Evolutionary conservation across 495 filamentous ascomycete genomes (phyloP).

Genomic region (Daldinia concentrica): DNA sequence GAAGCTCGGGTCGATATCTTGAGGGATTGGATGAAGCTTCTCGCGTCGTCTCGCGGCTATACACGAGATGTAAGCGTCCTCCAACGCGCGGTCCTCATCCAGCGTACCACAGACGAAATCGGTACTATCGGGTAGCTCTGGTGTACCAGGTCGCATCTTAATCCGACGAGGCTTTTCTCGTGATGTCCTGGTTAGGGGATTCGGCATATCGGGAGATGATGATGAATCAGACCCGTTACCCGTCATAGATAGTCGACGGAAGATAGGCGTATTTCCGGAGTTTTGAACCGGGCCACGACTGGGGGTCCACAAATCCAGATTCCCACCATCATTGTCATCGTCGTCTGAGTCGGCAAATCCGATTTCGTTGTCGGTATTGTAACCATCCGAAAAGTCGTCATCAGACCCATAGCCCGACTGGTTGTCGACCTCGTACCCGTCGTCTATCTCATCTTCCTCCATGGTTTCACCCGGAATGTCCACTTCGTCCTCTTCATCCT

Average conservation of each 20-base stretch:
- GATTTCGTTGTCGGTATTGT: constrained; percentile 94
- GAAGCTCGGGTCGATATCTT: constrained; percentile 98
- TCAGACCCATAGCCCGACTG: constrained; percentile 70
- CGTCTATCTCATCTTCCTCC: constrained; percentile 58
- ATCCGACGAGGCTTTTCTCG: constrained; percentile 51
- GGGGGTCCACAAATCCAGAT: constrained; percentile 82
- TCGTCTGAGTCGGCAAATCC: constrained; percentile 93
- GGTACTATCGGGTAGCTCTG: constrained; percentile 92
- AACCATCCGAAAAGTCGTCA: constrained; percentile 75
- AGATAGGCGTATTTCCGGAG: constrained; percentile 50
- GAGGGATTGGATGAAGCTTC: constrained; percentile 81
- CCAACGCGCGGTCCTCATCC: constrained; percentile 93
- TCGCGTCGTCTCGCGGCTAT: constrained; percentile 80
- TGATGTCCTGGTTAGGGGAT: constrained; percentile 30
- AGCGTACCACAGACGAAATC: constrained; percentile 98
- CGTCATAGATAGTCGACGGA: constrained; percentile 51
- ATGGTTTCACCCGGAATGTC: constrained; percentile 26
- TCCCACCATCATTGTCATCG: constrained; percentile 74
- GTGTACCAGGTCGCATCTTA: constrained; percentile 75
- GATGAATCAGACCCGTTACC: constrained; percentile 56
- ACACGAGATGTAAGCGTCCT: constrained; percentile 88
- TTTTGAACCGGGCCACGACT: constrained; percentile 60
- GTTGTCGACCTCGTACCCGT: constrained; percentile 58
- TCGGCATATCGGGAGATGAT: constrained; percentile 36
- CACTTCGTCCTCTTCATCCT: constrained; percentile 55